These are phyloP conservation scores for Cryoendolithus antarcticus DNA, from an alignment of 2,329 filamentous ascomycete species.

Conservation along the genomic window DNA sequence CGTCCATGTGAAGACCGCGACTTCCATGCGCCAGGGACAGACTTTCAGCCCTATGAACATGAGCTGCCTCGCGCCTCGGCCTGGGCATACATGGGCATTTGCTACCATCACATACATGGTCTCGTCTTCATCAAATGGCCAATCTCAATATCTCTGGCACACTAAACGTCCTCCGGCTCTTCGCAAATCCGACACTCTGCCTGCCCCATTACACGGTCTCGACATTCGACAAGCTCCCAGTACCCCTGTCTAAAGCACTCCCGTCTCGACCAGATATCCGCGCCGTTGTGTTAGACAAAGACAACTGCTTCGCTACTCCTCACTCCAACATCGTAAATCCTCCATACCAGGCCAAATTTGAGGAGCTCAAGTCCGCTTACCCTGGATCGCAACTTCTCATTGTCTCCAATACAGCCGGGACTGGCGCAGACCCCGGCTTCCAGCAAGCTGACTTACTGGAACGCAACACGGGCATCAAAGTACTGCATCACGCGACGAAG, in stretches of 20 bases:
- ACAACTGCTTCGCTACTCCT: conserved; percentile 79
- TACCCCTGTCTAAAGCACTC: conserved; percentile 58
- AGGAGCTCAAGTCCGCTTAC: conserved; percentile 58
- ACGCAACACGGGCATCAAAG: conserved; percentile 57
- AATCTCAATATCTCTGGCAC: conserved; percentile 41
- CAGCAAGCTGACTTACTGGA: conserved; percentile 54
- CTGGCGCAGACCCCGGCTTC: conserved; percentile 48
- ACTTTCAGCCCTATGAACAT: no score
- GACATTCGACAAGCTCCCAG: conserved; percentile 64
- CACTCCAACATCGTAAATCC: conserved; percentile 56
- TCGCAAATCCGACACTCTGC: conserved; percentile 37
- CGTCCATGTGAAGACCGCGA: no score
- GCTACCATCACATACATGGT: no score
- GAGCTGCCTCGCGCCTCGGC: no score
- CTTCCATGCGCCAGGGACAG: no score
- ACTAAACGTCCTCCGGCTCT: conserved; percentile 35
- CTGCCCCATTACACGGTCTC: conserved; percentile 39
- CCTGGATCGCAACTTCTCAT: conserved; percentile 72
- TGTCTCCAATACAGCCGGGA: conserved; percentile 89
- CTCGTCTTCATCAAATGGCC: neutral
- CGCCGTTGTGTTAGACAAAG: conserved; percentile 89
- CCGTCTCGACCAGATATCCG: conserved; percentile 53
- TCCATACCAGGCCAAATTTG: conserved; percentile 60
- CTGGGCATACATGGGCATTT: no score
- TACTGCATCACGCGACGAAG: conserved; percentile 64